A percentile compares a stretch with the other conserved stretches of the same genome.
Evolutionary conservation across 805 yeast species (phyloP).

Genomic region (Tetrapisispora phaffii): DNA sequence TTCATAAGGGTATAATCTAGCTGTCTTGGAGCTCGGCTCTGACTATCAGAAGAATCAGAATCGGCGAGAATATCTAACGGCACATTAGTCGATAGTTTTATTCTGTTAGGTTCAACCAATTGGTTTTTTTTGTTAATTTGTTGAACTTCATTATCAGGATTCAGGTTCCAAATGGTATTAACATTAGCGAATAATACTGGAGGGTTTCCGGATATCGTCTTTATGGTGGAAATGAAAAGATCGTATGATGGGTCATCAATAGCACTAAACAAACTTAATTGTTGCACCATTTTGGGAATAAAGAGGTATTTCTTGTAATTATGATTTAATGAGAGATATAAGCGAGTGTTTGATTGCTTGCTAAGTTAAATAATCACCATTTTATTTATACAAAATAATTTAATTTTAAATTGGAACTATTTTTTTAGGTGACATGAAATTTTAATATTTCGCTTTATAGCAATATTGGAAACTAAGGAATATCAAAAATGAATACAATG

Average conservation of each 20-base stretch:
- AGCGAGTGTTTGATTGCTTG: no score
- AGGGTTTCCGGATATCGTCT: conserved; percentile 22
- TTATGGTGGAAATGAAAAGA: conserved; percentile 22
- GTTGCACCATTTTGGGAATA: conserved; percentile 23
- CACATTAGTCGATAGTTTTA: conserved; percentile 18
- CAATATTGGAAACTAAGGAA: no score
- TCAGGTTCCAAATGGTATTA: conserved; percentile 24
- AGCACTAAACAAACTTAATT: conserved; percentile 22
- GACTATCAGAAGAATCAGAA: neutral
- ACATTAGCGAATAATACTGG: conserved; percentile 23
- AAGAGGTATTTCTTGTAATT: no score
- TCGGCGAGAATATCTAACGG: conserved; percentile 11
- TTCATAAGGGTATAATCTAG: conserved; percentile 16
- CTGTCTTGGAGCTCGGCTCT: neutral
- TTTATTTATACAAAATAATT: no score
- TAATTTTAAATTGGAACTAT: no score
- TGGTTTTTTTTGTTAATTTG: conserved; percentile 24
- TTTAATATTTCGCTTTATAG: no score
- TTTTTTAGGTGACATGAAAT: no score
- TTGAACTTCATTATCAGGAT: conserved; percentile 18
- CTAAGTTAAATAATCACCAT: no score
- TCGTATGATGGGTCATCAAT: conserved; percentile 25
- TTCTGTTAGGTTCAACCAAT: conserved; percentile 25
- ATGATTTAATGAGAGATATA: no score
- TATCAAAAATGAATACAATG: no score